Base-by-base conservation (phyloP, 179 eudicot species). In the Silene vulgaris region DNA sequence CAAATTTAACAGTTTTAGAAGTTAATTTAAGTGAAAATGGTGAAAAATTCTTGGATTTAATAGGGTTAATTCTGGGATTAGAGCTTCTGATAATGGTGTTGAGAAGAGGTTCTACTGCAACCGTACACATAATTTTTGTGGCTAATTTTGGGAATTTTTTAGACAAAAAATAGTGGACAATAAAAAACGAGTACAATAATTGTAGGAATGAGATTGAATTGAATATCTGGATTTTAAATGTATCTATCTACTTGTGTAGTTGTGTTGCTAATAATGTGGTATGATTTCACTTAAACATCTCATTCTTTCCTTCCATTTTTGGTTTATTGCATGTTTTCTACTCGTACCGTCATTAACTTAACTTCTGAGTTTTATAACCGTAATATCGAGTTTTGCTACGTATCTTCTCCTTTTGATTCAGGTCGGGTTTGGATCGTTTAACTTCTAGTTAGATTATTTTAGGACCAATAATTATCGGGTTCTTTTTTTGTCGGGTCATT, bases 51-150 rank as follows among this genome's bases (percentile, higher is more conserved):
- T 17, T 9, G 52, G 74, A 48, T 65, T 74, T 75, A 43, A 52
- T 26, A 60, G 74, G 63, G 43, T 52, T 67, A 40, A 80, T 30
- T 72, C 65, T 75, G 63, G 84, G 78, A 37, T 26, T 60, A 60
- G 57, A 35, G 54, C 71, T 76, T 75, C 79, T 60, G 32, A 81
- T 77, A 72, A 65, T 23, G 45, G 68, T 82, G 56, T 81, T 79
- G n/a, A 82, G 74, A 19, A 84, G 82, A 17, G 96, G 87, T 75
- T 85, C 77, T 0, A 80, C 59, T 54, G 83, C 73, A 30, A 86
- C 17, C 3, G 84, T 79, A 20, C 86, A 68, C 92, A 90, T 90
- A 5, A 35, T 76, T 74, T 3, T 29, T 23, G 29, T 32, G 7
- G 14, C 61, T 48, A 70, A 60, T 43, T 45, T n/a, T 64, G 35